Percentiles rank a stretch among this genome's conserved stretches.
phyloP scores from a whole-genome alignment of 2,329 filamentous ascomycete genomes.

The Ilyonectria robusta region DNA sequence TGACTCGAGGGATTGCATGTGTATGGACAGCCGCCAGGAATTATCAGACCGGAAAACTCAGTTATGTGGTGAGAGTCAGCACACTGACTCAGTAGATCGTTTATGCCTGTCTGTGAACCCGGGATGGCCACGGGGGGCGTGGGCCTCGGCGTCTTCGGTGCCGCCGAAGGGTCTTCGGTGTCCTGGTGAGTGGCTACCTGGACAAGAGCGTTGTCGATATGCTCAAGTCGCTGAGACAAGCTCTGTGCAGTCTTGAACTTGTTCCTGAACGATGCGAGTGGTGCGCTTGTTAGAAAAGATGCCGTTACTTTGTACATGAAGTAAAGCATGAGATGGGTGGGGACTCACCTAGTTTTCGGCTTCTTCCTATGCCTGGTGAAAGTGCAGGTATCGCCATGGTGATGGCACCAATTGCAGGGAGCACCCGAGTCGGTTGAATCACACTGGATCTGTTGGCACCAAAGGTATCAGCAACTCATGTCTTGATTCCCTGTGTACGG shows the following conservation, averaged over 20 bases:
- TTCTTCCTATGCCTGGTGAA: not conserved
- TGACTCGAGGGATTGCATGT: too few species aligned
- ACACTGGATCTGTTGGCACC: constrained; percentile 15
- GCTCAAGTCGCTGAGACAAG: constrained; percentile 38
- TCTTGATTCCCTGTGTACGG: not conserved
- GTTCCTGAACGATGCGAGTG: not conserved
- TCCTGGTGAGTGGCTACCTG: not conserved
- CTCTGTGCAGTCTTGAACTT: constrained; percentile 38
- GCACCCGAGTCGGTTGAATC: not conserved
- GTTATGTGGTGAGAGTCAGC: too few species aligned
- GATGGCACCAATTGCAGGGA: constrained; percentile 11
- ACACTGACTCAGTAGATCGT: too few species aligned
- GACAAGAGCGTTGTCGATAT: constrained; percentile 34
- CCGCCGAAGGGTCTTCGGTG: too few species aligned
- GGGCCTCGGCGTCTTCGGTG: too few species aligned
- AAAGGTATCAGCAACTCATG: constrained; percentile 11
- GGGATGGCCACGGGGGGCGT: too few species aligned
- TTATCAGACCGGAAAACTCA: too few species aligned
- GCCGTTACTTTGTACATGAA: not conserved
- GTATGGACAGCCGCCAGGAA: too few species aligned
- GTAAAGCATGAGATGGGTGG: not conserved
- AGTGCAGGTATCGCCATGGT: not conserved
- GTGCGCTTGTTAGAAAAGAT: not conserved
- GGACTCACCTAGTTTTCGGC: not conserved
- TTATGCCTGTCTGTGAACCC: too few species aligned